Base-by-base conservation (phyloP, 2,329 filamentous ascomycete species). In the Biscogniauxia mediterranea region DNA sequence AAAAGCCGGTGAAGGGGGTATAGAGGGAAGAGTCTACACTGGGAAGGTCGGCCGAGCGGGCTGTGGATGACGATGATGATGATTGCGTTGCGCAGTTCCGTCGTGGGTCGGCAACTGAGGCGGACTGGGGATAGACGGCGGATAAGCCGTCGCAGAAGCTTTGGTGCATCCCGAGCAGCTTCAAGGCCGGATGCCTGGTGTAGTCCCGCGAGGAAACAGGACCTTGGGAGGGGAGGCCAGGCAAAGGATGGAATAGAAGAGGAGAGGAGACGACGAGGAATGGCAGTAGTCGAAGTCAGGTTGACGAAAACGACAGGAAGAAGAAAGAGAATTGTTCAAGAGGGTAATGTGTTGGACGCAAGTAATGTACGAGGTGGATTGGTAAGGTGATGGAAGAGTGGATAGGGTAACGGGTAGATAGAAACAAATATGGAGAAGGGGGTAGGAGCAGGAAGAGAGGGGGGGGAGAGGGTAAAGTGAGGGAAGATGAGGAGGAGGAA, bases 61-160 rank as follows among this genome's bases (percentile, higher is more conserved):
- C 62, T 26, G 61, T 59, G 68, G 38, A 13, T 2, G 28, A 32
- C 7, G 3, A 4, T 32, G 26, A 28, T 4, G 49, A 23, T 52
- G 68, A 64, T 70, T 71, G 70, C 46, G 69, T 68, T 38, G 67
- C 55, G 64, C 61, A 67, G 64, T 64, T 57, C 55, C 54, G 65
- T 54, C 54, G 57, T 49, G 58, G 28, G 56, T 63, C 63, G 53
- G 55, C n/a, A 57, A 52, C 52, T 20, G 46, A 32, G 54, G 64
- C 57, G 58, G 66, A 62, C 50, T 63, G 50, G 54, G 66, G 50
- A 55, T 63, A 64, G 55, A 54, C 63, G 66, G 67, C 67, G 67
- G 68, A 59, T 66, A 68, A 64, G 63, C 66, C 66, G 70, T 66
- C 64, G 58, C 57, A 61, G 54, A 61, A 62, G 8, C 54, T 58